Percentiles rank a stretch among this genome's conserved stretches.
These are phyloP conservation scores for Biscutella auriculata DNA, from an alignment of 441 rosid genomes.

Conservation along the genomic window DNA sequence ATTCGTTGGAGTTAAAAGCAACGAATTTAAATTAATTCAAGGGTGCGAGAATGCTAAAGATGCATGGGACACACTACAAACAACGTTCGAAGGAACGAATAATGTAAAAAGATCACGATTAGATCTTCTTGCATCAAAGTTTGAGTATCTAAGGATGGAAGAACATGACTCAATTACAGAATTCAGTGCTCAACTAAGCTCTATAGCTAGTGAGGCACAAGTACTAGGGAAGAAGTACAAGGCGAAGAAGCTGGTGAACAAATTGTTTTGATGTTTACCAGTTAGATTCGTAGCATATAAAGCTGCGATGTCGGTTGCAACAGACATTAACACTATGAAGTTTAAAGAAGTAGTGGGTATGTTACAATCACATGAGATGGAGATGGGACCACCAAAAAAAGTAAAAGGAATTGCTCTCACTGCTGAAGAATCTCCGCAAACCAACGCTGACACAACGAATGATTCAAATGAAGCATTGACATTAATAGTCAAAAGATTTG, in stretches of 20 bases:
- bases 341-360: background rate
- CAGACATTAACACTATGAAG: background rate
- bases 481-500: background rate
- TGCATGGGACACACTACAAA: background rate
- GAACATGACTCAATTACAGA: background rate
- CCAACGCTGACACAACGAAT: background rate
- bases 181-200: too few relatives aligned
- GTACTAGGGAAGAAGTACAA: background rate
- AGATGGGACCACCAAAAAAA: background rate
- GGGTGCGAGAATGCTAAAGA: background rate
- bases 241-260: background rate
- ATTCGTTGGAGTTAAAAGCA: background rate
- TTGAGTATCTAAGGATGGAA: background rate
- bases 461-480: background rate
- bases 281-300: background rate
- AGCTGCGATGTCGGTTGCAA: background rate
- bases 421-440: too few relatives aligned
- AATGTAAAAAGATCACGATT: background rate
- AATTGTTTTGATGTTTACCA: background rate
- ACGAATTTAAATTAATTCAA: background rate
- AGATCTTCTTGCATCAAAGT: background rate
- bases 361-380: background rate
- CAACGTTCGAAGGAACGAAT: background rate
- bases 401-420: background rate
- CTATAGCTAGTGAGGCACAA: too few relatives aligned